Base-by-base conservation (phyloP, 1,284 basidiomycete genomes). In the Papiliotrema flavescens region DNA sequence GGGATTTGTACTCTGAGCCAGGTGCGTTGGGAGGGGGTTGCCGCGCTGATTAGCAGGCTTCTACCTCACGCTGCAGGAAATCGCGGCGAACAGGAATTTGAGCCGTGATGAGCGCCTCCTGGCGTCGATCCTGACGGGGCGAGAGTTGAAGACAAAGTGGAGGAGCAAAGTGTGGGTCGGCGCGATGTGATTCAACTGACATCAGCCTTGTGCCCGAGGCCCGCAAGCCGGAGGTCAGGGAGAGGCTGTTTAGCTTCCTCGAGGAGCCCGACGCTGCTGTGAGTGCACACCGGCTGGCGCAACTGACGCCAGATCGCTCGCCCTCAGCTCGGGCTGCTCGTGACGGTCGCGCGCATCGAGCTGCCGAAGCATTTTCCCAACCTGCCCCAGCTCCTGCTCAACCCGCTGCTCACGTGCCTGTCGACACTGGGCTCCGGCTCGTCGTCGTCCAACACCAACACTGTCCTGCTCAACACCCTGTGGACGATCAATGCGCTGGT, bases 401-500 rank as follows among this genome's bases (percentile, higher is more conserved):
- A 67, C 34, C 66, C 69, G 0, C 67, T 75, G 20, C 60, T 67
- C 40, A 69, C 65, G 13, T 69, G 65, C 48, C 58, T 70, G 23
- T 55, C 64, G 3, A 65, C 66, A 43, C 63, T 70, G 23, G 47
- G 49, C 3, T 47, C 57, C 1, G 42, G 40, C 19, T 49, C 56
- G 2, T 61, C 67, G 7, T 66, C 65, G 14, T 59, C 62, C 0
- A 57, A 60, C 9, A 66, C 68, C 14, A 57, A 65, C 14, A 71
- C 67, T 2, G 59, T 74, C 9, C 69, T 78, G 13, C 56, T 76
- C 26, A 78, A 77, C 57, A 71, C 69, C 3, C 56, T 77, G 2
- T 76, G 76, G 74, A 73, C 72, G 0, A 75, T 77, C 66, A 77
- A 76, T 51, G 69, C 73, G 7, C 59, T 78, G 3, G 71, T 77